A percentile compares a stretch with the other conserved stretches of the same genome.
Evolutionary conservation across 2,329 filamentous ascomycete species (phyloP).

Genomic region (Cladosporium austrohemisphaericum): DNA sequence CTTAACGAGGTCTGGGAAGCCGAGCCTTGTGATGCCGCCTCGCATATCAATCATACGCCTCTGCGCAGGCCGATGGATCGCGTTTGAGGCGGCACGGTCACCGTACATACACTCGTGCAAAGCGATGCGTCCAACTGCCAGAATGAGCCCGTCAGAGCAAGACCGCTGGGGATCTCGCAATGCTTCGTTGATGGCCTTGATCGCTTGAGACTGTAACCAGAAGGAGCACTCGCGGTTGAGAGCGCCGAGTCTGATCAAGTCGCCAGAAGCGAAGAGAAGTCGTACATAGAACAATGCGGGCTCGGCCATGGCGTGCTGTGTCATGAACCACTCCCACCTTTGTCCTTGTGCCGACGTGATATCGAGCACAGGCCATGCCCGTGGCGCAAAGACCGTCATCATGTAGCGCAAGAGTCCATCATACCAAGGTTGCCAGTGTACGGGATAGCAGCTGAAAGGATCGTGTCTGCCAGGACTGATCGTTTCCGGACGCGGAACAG

Average conservation of each 20-base stretch:
- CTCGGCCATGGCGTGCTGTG: slow-evolving; percentile 30
- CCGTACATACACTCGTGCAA: slow-evolving; percentile 34
- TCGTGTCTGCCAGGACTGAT: slow-evolving; percentile 12
- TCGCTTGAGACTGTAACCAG: slow-evolving; percentile 30
- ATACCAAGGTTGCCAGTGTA: slow-evolving; percentile 30
- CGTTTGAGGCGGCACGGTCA: slow-evolving; percentile 28
- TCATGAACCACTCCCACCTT: slow-evolving; percentile 34
- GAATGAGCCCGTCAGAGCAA: slow-evolving; percentile 25
- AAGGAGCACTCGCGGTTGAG: slow-evolving; percentile 23
- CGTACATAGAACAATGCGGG: slow-evolving; percentile 34
- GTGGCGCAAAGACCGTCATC: slow-evolving; percentile 33
- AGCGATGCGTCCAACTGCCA: slow-evolving; percentile 34
- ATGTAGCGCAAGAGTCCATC: slow-evolving; percentile 33
- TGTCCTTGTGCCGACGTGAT: slow-evolving; percentile 29
- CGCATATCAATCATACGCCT: slow-evolving; percentile 32
- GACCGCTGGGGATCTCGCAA: slow-evolving; percentile 21
- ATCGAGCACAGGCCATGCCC: slow-evolving; percentile 33
- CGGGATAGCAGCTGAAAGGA: slow-evolving; percentile 32
- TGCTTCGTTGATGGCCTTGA: slow-evolving; percentile 29
- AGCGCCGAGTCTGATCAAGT: slow-evolving; percentile 27
- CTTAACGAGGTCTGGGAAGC: slow-evolving; percentile 32
- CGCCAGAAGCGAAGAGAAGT: slow-evolving; percentile 32
- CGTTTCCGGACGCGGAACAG: neutral
- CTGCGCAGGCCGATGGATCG: slow-evolving; percentile 33
- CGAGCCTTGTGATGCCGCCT: slow-evolving; percentile 29